Evolutionary conservation across 805 yeast genomes (phyloP), one percentile per base, ranked within the genome.

Genomic region (Nakazawaea siamensis): DNA sequence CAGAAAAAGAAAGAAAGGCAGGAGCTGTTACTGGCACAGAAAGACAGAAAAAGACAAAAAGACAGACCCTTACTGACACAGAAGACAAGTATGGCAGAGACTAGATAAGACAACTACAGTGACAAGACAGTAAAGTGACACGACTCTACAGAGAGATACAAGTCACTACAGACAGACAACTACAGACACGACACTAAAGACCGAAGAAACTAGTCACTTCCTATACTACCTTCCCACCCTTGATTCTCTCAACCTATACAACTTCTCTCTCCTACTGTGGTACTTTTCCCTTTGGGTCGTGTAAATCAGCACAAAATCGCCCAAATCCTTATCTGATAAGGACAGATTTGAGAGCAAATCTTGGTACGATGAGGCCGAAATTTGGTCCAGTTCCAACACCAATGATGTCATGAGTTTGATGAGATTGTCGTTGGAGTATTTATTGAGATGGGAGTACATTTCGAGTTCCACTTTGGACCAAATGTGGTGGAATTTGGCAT

Each of bases 231-330:
- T 64, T 2, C 51, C 58, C 3, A 64, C 65, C 30, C 70, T 43
- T 32, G 60, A 68, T 40, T 66, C 68, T 34, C 51, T 49, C 60
- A 77, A 59, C 18, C 78, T 59, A 25, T 58, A 58, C 31, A 69
- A 46, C 44, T 70, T 63, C 45, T 72, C 77, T 33, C 58, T 59
- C 25, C 66, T 51, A 29, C 64, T 29, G 48, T 74, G 70, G 45
- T 58, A 73, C 19, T 53, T 42, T 15, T 58, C 57, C 31, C 79
- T 54, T 27, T 58, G 60, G 2, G 41, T 41, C 31, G 58, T 50
- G 47, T 70, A 76, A n/a, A 51, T 49, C 12, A 48, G 43, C 11
- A 76, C 52, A 45, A 74, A 69, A 10, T 36, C 31, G 18, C 46
- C 48, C 19, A 56, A 54, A 39, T 51, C 33, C 7, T 19, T 4